Evolutionary conservation across 2,329 filamentous ascomycete genomes (phyloP).

Genomic region (Boeremia exigua): DNA sequence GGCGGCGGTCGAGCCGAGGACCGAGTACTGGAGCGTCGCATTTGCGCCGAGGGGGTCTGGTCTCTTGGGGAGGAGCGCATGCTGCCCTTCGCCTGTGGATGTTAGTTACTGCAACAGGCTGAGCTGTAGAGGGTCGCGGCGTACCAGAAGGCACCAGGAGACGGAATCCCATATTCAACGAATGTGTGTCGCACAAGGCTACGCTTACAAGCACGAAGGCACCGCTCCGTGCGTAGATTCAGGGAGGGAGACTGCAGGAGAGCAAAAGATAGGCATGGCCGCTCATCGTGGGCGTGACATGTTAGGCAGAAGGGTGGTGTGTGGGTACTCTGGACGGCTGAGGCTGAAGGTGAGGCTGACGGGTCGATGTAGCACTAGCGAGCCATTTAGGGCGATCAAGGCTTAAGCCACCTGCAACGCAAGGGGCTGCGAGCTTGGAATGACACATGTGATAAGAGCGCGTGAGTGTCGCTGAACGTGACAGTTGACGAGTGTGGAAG

Average conservation of each 20-base stretch:
- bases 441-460: not conserved
- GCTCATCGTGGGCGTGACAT: slow-evolving; percentile 11
- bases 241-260: not conserved
- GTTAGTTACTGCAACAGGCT: slow-evolving; percentile 5
- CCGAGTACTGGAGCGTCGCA: slow-evolving; percentile 33
- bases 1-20: slow-evolving; percentile 33
- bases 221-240: not conserved
- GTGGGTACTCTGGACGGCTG: not conserved
- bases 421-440: not conserved
- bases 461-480: slow-evolving; percentile 2
- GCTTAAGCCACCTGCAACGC: slow-evolving; percentile 5
- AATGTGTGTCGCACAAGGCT: not conserved
- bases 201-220: too few relatives aligned
- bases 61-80: slow-evolving; percentile 30
- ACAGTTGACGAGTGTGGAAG: not conserved
- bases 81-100: slow-evolving; percentile 34
- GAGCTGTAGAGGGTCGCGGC: not conserved
- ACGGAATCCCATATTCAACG: slow-evolving; percentile 31
- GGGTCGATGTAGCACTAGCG: slow-evolving; percentile 7
- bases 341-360: slow-evolving; percentile 11
- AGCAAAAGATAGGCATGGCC: not conserved
- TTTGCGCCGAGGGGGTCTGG: slow-evolving; percentile 39
- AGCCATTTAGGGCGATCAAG: not conserved
- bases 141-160: slow-evolving; percentile 39
- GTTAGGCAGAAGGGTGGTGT: not conserved